phyloP scores from a whole-genome alignment of 2,329 filamentous ascomycete species.

The Diaporthe destruens region DNA sequence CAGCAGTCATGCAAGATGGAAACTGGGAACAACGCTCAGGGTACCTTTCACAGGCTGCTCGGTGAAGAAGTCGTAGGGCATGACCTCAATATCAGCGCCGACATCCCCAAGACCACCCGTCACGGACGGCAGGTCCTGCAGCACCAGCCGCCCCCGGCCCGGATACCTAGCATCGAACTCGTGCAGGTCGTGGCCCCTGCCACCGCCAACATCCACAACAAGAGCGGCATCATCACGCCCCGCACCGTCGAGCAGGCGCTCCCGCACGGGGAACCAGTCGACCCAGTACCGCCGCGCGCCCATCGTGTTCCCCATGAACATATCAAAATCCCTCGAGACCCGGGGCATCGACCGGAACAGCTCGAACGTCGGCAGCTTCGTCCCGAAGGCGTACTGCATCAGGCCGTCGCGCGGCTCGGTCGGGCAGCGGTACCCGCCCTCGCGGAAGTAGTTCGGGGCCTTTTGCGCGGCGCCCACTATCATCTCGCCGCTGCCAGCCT shows the following conservation, averaged over 20 bases:
- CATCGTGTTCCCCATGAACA: slow-evolving; percentile 49
- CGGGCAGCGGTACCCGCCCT: slow-evolving; percentile 46
- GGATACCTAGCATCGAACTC: slow-evolving; percentile 39
- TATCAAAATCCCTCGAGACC: slow-evolving; percentile 46
- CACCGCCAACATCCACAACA: slow-evolving; percentile 45
- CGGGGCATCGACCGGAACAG: slow-evolving; percentile 43
- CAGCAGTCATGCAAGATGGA: too few species aligned
- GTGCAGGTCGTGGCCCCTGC: slow-evolving; percentile 43
- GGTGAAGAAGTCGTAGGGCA: slow-evolving; percentile 53
- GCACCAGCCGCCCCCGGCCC: slow-evolving; percentile 40
- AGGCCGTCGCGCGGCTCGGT: slow-evolving; percentile 46
- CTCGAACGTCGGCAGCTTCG: slow-evolving; percentile 46
- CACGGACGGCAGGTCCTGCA: slow-evolving; percentile 46
- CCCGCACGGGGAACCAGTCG: slow-evolving; percentile 44
- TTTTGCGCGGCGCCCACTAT: slow-evolving; percentile 42
- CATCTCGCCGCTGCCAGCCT: slow-evolving; percentile 44
- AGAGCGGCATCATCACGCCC: slow-evolving; percentile 40
- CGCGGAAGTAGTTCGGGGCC: slow-evolving; percentile 45
- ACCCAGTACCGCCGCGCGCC: slow-evolving; percentile 44
- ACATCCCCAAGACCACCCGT: slow-evolving; percentile 41
- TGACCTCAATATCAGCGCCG: slow-evolving; percentile 45
- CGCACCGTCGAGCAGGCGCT: slow-evolving; percentile 46
- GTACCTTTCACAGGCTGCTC: slow-evolving; percentile 53
- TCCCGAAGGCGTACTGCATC: slow-evolving; percentile 48
- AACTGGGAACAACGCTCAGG: accelerated